phyloP scores from a whole-genome alignment of 768 basidiomycete genomes.

The Leccinum imitatum region DNA sequence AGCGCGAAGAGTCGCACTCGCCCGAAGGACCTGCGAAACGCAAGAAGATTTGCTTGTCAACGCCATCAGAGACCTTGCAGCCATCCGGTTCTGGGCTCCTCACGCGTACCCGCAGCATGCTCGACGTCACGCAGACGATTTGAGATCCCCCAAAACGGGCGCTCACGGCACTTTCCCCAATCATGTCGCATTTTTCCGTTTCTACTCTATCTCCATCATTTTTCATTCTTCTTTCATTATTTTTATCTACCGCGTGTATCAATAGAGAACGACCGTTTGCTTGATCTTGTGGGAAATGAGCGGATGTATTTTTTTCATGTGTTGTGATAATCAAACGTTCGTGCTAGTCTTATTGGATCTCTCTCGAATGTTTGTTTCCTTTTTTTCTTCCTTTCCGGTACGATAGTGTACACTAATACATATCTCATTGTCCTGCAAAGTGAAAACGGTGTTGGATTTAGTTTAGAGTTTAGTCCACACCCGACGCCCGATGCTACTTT shows the following conservation, averaged over 20 bases:
- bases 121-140: conserved; percentile 3
- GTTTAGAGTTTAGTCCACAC: not conserved
- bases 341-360: not conserved
- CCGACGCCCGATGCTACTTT: not conserved
- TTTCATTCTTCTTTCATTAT: not conserved
- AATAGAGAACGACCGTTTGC: not conserved
- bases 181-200: not conserved
- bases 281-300: conserved; percentile 3
- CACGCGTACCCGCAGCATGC: conserved; percentile 1
- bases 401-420: conserved; percentile 1
- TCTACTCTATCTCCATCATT: no score
- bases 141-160: not conserved
- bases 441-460: not conserved
- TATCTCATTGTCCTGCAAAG: conserved; percentile 6
- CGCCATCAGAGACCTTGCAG: not conserved
- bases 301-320: conserved; percentile 6
- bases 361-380: not conserved
- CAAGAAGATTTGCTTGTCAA: conserved; percentile 12
- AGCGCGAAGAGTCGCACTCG: not conserved
- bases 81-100: not conserved
- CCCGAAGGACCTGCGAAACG: conserved; percentile 11
- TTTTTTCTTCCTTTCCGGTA: not conserved
- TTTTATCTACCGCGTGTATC: conserved; percentile 1
- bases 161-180: not conserved
- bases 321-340: not conserved